Percentiles rank a stretch among this genome's conserved stretches.
phyloP scores from a whole-genome alignment of 768 basidiomycete species.

The Mycena sanguinolenta region DNA sequence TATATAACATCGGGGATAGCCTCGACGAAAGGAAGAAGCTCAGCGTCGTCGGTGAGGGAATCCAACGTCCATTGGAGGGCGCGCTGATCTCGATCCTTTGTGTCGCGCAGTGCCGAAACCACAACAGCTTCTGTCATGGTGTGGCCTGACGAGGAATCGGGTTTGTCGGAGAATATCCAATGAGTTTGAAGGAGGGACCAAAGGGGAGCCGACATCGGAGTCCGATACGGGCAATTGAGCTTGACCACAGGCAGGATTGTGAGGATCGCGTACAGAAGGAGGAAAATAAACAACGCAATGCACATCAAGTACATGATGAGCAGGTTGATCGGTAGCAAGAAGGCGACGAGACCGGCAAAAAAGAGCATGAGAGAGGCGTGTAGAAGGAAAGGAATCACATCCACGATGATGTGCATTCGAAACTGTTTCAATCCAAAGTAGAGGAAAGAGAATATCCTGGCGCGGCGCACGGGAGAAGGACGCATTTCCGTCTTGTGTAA shows the following conservation, averaged over 20 bases:
- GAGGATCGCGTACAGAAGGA: not conserved
- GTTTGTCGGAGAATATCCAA: too few relatives aligned
- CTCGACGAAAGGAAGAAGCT: constrained; percentile 6
- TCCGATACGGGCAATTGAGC: too few relatives aligned
- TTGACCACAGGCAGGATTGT: not conserved
- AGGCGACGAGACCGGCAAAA: constrained; percentile 3
- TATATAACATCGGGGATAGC: too few relatives aligned
- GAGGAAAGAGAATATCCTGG: constrained; percentile 4
- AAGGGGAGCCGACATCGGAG: too few relatives aligned
- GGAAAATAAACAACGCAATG: not conserved
- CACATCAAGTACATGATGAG: not conserved
- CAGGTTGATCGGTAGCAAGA: not conserved
- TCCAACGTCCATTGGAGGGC: not conserved
- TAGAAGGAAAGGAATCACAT: not conserved
- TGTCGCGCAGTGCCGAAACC: not conserved
- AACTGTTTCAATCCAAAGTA: constrained; percentile 3
- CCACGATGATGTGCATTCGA: constrained; percentile 3
- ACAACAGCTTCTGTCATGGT: not conserved
- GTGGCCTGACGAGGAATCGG: too few relatives aligned
- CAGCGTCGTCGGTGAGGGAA: not conserved
- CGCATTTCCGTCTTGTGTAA: not conserved
- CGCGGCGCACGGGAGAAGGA: not conserved
- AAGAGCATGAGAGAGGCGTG: not conserved
- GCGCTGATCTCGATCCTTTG: not conserved
- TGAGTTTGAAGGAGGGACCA: too few relatives aligned